Conservation (phyloP, 2,329 filamentous ascomycete species). For the Diatrype stigma region DNA sequence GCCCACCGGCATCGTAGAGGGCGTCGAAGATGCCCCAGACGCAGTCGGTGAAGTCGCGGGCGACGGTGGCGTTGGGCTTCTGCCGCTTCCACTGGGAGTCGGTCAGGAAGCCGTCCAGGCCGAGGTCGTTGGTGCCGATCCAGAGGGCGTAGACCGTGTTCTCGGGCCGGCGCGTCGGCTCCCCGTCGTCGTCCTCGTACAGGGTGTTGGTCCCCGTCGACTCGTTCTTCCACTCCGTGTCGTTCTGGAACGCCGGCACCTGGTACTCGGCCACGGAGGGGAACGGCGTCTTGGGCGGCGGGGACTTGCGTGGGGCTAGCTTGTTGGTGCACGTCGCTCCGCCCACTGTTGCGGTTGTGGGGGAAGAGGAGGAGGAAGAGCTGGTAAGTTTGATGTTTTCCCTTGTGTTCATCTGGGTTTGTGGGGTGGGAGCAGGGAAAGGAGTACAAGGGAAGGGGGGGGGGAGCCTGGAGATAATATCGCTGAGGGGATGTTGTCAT, state of each 20-base stretch:
- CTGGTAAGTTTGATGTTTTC: too few species aligned
- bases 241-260: conserved; percentile 52
- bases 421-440: not conserved
- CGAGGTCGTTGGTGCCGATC: conserved; percentile 81
- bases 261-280: conserved; percentile 62
- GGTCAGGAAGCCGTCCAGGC: conserved; percentile 59
- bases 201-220: conserved; percentile 27
- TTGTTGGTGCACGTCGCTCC: conserved; percentile 71
- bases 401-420: not conserved
- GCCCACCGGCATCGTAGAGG: conserved; percentile 62
- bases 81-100: conserved; percentile 53
- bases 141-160: conserved; percentile 72
- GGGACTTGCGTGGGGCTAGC: conserved; percentile 53
- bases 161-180: conserved; percentile 34
- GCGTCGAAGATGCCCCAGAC: conserved; percentile 59
- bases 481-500: not conserved
- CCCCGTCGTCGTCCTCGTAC: conserved; percentile 29
- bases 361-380: not conserved
- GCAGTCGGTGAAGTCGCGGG: conserved; percentile 63
- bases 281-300: conserved; percentile 48
- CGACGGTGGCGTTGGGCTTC: conserved; percentile 53
- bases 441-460: too few species aligned
- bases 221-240: conserved; percentile 32
- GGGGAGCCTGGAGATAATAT: too few species aligned
- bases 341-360: conserved; percentile 41